Evolutionary conservation across 345 rosid genomes (phyloP).

Genomic region (Sapria himalayana): DNA sequence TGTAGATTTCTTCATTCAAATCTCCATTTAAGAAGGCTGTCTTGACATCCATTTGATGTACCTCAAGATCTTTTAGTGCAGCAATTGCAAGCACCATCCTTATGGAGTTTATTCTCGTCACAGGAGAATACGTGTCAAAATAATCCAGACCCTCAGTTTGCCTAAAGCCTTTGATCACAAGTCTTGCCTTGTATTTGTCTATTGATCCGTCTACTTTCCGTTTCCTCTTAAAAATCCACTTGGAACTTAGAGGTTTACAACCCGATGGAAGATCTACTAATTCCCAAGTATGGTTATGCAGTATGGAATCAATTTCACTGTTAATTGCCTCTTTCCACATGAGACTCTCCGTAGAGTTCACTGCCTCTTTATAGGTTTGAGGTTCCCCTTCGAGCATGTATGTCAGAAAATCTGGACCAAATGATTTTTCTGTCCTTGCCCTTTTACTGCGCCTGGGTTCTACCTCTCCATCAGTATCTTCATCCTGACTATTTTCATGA

Average conservation of each 20-base stretch:
- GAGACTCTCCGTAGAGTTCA: too few relatives aligned
- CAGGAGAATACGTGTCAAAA: background rate
- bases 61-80: background rate
- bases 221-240: background rate
- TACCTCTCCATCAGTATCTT: background rate
- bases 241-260: background rate
- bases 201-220: slow-evolving; percentile 1
- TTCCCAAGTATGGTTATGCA: too few relatives aligned
- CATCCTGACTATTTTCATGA: background rate
- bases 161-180: background rate
- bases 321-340: slow-evolving; percentile 1
- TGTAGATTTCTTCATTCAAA: background rate
- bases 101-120: background rate
- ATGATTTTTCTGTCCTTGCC: background rate
- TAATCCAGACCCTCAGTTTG: too few relatives aligned
- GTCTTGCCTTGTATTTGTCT: background rate
- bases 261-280: too few relatives aligned
- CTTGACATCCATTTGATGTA: background rate
- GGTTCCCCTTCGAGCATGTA: background rate
- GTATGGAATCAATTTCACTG: too few relatives aligned
- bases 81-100: background rate
- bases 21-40: background rate
- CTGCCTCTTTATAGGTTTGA: background rate
- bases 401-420: too few relatives aligned
- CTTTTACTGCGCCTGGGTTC: background rate